Evolutionary conservation across 768 basidiomycete genomes (phyloP).

Genomic region (Boletus huronensis): DNA sequence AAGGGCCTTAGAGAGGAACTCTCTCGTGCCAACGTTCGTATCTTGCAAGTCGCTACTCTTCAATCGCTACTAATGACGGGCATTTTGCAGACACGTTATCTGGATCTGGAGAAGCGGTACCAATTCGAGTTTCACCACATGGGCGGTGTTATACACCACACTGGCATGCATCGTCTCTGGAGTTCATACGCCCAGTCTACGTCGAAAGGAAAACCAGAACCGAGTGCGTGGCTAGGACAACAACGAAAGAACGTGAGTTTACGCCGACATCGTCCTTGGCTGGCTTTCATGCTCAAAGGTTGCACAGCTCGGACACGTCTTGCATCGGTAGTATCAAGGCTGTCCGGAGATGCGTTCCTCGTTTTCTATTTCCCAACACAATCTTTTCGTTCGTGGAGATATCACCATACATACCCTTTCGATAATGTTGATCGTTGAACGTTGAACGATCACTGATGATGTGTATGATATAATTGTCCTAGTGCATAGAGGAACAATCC

Average conservation of each 20-base stretch:
- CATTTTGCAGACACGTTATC: constrained; percentile 41
- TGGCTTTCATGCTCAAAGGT: neutral
- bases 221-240: constrained; percentile 67
- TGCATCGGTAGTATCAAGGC: constrained; percentile 19
- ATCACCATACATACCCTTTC: constrained; percentile 8
- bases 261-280: neutral
- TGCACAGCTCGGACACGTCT: constrained; percentile 28
- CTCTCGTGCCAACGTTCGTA: constrained; percentile 48
- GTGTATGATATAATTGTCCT: constrained; percentile 8
- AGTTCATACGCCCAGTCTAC: constrained; percentile 53
- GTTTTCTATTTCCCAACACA: neutral
- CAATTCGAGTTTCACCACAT: constrained; percentile 78
- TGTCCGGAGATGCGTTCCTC: neutral
- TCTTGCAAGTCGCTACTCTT: neutral
- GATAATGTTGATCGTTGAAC: constrained; percentile 8
- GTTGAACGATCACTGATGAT: neutral
- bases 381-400: constrained; percentile 10
- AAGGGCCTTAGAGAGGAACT: constrained; percentile 64
- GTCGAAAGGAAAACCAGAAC: constrained; percentile 43
- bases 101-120: constrained; percentile 59
- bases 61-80: neutral
- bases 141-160: constrained; percentile 67
- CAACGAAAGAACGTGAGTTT: constrained; percentile 50
- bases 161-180: constrained; percentile 62
- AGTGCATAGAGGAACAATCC: neutral